These are phyloP conservation scores for Salix suchowensis DNA, from an alignment of 345 rosid species.

Conservation along the genomic window DNA sequence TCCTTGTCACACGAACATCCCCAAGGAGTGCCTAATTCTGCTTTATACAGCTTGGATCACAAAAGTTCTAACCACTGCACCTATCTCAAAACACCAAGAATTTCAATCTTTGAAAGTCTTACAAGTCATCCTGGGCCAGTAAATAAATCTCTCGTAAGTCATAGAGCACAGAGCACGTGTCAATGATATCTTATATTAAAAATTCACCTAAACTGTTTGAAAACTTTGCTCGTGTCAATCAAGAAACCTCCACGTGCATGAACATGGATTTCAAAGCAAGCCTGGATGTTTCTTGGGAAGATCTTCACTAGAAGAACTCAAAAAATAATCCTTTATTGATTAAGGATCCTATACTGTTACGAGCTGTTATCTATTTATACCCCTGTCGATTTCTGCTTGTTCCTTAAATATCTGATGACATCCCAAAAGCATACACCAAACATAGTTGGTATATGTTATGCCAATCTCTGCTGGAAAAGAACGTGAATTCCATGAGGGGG, in stretches of 20 bases:
- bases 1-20: neutral
- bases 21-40: neutral
- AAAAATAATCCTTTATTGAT: neutral
- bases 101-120: neutral
- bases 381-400: neutral
- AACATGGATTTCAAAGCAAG: neutral
- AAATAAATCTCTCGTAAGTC: neutral
- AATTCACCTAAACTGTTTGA: neutral
- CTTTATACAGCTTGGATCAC: neutral
- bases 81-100: neutral
- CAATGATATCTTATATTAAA: neutral
- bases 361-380: neutral
- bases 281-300: neutral
- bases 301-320: neutral
- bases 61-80: neutral
- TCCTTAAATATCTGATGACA: neutral
- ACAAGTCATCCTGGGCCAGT: neutral
- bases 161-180: neutral
- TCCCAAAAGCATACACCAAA: neutral
- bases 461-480: too few species aligned
- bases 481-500: too few species aligned
- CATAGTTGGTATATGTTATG: neutral
- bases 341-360: neutral
- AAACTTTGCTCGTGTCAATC: neutral
- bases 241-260: neutral